phyloP scores from a whole-genome alignment of 441 rosid genomes.

The Populus hybrid region DNA sequence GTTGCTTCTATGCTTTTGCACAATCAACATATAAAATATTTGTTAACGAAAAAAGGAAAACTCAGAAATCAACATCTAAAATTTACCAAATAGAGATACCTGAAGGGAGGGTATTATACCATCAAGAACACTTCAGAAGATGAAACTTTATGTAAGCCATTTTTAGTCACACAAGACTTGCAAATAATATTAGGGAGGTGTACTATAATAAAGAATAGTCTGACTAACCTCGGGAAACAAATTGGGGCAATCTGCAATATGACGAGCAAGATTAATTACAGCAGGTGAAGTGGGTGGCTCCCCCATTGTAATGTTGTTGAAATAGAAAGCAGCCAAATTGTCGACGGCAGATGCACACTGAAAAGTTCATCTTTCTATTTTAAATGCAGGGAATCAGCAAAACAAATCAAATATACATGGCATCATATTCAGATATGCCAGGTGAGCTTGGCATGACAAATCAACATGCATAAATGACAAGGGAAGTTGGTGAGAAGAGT shows the following conservation, averaged over 20 bases:
- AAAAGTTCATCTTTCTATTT: slow-evolving; percentile 11
- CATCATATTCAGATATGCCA: neutral
- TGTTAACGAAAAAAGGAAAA: neutral
- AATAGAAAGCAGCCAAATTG: slow-evolving; percentile 90
- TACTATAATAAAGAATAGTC: neutral
- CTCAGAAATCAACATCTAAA: neutral
- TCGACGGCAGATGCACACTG: slow-evolving; percentile 98
- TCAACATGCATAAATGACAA: neutral
- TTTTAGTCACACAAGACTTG: neutral
- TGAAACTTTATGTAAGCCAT: neutral
- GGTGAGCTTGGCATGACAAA: neutral
- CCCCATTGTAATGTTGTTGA: slow-evolving; percentile 91
- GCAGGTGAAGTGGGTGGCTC: slow-evolving; percentile 78
- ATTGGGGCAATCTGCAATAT: slow-evolving; percentile 82
- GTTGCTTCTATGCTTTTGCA: neutral
- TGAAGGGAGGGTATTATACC: neutral
- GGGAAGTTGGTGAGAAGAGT: neutral
- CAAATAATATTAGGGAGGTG: neutral
- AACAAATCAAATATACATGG: neutral
- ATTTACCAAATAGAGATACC: neutral
- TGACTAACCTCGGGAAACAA: slow-evolving; percentile 87
- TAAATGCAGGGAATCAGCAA: slow-evolving; percentile 6
- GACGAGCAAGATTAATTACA: slow-evolving; percentile 72
- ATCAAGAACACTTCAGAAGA: neutral
- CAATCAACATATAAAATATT: neutral